Base-by-base conservation (phyloP, 2,329 filamentous ascomycete genomes). In the Podosphaera fusca region DNA sequence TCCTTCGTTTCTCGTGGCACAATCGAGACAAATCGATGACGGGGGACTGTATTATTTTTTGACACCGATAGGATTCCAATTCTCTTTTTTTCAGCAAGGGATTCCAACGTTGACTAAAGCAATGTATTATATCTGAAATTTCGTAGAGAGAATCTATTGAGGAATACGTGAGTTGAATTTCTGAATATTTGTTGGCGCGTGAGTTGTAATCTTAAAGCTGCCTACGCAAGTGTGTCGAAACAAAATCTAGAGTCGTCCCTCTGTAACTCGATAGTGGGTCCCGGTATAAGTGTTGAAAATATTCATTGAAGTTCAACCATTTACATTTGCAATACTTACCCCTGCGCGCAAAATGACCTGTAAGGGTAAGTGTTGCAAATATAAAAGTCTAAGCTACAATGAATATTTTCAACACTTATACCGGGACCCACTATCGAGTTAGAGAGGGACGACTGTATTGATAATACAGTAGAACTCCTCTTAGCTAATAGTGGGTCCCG, bases 51-150 rank as follows among this genome's bases (percentile, higher is more conserved):
- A 46, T 40, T 51, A 55, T 36, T 49, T 49, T 49, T 49, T 49
- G 29, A 21, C n/a, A 8, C 21, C 8, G 45, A 49, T 49, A 49
- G 33, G n/a, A 55, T 38, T 56, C 65, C 67, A 56, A 56, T 66
- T 67, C 67, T 68, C 69, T 69, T 68, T 67, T 67, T 67, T 67
- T 64, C 64, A 65, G 71, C 70, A 69, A 66, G n/a, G 8, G 8
- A 30, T 30, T 49, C 45, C 4, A 8, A 8, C 21, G n/a, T 8
- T 10, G 29, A 21, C 8, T 21, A 12, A 30, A 30, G 21, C 45
- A 49, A 8, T 21, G 45, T 49, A 21, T 3, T 12, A 2, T 2
- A 12, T 21, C 2, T 45, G 40, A 45, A n/a, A 45, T 2, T 45
- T 21, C 21, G 21, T 45, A 45, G 4, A 45, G 10, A 21, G 45